Conservation (phyloP, 257 asterid species). For the Paraleonurus japonicus region DNA sequence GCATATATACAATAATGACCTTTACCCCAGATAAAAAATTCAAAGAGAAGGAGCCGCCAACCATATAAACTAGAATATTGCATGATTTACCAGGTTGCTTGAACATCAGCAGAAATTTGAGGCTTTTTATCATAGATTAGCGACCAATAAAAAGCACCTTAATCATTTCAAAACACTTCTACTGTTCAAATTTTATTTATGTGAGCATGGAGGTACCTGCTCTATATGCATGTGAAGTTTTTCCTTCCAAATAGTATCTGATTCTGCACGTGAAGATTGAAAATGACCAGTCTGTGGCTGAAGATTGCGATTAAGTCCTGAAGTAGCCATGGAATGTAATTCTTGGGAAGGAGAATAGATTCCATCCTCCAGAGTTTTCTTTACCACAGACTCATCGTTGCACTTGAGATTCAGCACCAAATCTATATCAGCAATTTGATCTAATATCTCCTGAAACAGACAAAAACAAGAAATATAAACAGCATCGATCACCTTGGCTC, state of each 20-base stretch:
- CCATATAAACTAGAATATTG: not conserved
- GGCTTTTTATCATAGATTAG: not conserved
- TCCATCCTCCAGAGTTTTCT: constrained; percentile 35
- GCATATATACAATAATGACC: not conserved
- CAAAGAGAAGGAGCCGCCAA: not conserved
- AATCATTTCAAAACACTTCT: not conserved
- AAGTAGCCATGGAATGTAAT: constrained; percentile 40
- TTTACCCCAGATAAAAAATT: not conserved
- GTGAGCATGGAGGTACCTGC: constrained; percentile 52
- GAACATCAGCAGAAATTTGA: not conserved
- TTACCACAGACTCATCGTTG: constrained; percentile 40
- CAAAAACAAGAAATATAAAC: constrained; percentile 1
- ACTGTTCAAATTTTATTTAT: not conserved
- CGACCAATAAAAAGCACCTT: not conserved
- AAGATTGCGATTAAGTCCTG: constrained; percentile 43
- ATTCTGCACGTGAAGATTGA: constrained; percentile 34
- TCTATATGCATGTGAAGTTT: constrained; percentile 48
- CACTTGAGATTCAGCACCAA: constrained; percentile 81
- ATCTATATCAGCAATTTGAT: constrained; percentile 72
- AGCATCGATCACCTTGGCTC: not conserved
- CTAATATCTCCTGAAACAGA: constrained; percentile 70
- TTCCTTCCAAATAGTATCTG: constrained; percentile 50
- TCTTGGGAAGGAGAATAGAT: constrained; percentile 46
- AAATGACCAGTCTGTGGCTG: constrained; percentile 33
- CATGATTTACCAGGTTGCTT: not conserved